These are phyloP conservation scores for Pseudocohnilembus persalinus DNA, from an alignment of 169 alveolate genomes.

Conservation along the genomic window DNA sequence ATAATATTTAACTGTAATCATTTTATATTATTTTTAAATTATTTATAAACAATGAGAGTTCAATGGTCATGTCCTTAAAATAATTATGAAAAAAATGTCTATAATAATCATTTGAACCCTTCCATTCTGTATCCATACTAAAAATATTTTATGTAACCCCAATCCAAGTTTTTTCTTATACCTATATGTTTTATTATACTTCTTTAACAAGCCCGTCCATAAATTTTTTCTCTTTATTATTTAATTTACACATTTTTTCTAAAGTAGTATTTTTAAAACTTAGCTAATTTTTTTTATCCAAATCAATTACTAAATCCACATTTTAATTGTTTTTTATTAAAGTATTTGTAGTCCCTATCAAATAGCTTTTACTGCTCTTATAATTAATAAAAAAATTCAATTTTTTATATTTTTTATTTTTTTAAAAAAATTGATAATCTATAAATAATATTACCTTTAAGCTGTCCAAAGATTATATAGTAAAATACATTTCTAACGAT, in stretches of 20 bases:
- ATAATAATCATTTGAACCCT: conserved; percentile 9
- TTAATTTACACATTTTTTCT: conserved; percentile 14
- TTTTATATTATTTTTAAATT: too few relatives aligned
- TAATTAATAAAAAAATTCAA: not conserved
- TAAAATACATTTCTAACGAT: conserved; percentile 37
- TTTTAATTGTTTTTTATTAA: conserved; percentile 51
- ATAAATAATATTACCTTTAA: not conserved
- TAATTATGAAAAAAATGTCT: not conserved
- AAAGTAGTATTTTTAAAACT: conserved; percentile 29
- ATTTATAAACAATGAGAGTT: not conserved
- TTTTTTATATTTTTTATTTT: too few relatives aligned
- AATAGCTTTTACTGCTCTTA: conserved; percentile 49
- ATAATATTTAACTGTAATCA: not conserved
- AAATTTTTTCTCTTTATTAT: conserved; percentile 40
- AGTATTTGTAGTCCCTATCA: conserved; percentile 71
- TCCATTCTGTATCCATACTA: conserved; percentile 7
- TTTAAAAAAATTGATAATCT: too few relatives aligned
- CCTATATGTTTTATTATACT: not conserved
- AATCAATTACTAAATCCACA: conserved; percentile 63
- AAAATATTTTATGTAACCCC: not conserved
- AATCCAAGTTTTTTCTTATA: conserved; percentile 5
- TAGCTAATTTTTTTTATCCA: conserved; percentile 59
- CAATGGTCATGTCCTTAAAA: not conserved
- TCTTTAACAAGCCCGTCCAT: conserved; percentile 21
- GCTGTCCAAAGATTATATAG: conserved; percentile 58